Base-by-base conservation (phyloP, 75 land plant species). In the Azolla pinnata region DNA sequence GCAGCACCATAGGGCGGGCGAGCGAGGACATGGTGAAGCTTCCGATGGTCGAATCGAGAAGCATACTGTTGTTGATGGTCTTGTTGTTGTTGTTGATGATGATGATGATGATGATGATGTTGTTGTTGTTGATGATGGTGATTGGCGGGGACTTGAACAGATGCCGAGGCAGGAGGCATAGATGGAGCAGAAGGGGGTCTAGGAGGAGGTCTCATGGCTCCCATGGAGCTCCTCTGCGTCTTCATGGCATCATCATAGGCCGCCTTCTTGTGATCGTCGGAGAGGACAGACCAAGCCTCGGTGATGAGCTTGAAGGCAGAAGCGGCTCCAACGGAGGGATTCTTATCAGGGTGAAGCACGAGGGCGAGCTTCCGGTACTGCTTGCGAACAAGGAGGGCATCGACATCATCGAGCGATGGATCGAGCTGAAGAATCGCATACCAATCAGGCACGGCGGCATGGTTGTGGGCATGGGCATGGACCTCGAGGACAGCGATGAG, bases 351-450 rank as follows among this genome's bases (percentile, higher is more conserved):
- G 21, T 90, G 90, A 25, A 90, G 83, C 31, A 75, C 42, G 1
- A 86, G 77, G 40, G 97, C 97, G 49, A 90, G 60, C 70, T 81
- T 86, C 44, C 66, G 78, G 61, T 90, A 90, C 75, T 86, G 91
- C 58, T 77, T 81, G 66, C 79, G 86, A 49, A 90, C 70, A n/a
- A n/a, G n/a, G n/a, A n/a, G n/a, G n/a, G n/a, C n/a, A 7, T 55
- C 62, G 7, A 61, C 70, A 10, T 83, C 82, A 33, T 86, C 81
- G 1, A 91, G 80, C 23, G 40, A 46, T 16, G 87, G 72, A 29
- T 77, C 76, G 62, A 83, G 54, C 29, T 77, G 61, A 8, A 90
- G 75, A 65, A 90, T 58, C 9, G 60, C 71, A 62, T 73, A 73
- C 75, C 75, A 73, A 29, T 72, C 74, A 2, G 2, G n/a, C 9